Percentiles rank a stretch among this genome's conserved stretches.
These are phyloP conservation scores for Thozetella sp. DNA, from an alignment of 495 filamentous ascomycete species.

Conservation along the genomic window DNA sequence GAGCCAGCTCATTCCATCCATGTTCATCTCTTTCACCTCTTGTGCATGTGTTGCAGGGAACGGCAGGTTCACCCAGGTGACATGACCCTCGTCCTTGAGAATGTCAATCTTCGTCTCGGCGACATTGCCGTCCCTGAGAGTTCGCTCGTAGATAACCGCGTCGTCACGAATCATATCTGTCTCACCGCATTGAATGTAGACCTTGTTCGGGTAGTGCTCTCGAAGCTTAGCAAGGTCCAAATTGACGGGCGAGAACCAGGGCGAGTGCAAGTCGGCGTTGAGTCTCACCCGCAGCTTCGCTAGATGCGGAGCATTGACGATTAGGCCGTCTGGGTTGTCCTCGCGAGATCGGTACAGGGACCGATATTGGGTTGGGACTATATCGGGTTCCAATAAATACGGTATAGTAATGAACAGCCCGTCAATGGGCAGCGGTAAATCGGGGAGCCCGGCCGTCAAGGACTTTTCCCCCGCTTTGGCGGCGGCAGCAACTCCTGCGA, in stretches of 20 bases:
- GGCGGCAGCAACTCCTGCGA: neutral
- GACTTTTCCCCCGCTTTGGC: neutral
- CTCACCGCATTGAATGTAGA: neutral
- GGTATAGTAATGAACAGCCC: neutral
- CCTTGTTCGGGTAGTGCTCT: neutral
- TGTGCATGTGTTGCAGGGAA: neutral
- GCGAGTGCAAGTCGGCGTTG: neutral
- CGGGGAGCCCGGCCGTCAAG: neutral
- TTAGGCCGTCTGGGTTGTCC: neutral
- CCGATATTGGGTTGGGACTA: neutral
- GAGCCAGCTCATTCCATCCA: neutral
- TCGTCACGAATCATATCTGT: neutral
- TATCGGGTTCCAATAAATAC: neutral
- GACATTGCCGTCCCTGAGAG: neutral
- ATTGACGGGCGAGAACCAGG: neutral
- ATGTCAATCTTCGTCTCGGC: neutral
- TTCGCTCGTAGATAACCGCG: neutral
- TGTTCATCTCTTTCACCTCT: neutral
- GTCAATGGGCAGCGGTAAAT: neutral
- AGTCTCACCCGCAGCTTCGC: neutral
- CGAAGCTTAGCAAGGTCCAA: neutral
- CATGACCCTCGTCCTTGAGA: neutral
- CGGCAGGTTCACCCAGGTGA: neutral
- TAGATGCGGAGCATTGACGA: neutral
- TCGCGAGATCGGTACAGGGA: neutral